Evolutionary conservation across 352 stramenopile species (phyloP).

Genomic region (Globisporangium heterothallicum): DNA sequence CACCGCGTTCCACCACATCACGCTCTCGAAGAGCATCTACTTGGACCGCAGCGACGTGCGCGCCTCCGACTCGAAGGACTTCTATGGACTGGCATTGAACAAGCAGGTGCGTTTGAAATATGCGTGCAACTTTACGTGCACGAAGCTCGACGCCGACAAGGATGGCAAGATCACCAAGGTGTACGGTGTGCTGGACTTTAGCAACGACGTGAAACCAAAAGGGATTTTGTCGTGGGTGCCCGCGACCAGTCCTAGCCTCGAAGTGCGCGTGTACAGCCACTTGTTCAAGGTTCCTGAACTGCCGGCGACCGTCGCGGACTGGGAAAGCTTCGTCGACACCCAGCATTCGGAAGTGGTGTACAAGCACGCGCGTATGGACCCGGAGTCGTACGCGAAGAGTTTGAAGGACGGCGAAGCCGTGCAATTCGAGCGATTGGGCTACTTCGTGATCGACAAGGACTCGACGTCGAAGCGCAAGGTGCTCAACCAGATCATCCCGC

Average conservation of each 20-base stretch:
- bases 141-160: conserved; percentile 79
- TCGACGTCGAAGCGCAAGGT: conserved; percentile 89
- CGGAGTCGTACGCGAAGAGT: conserved; percentile 50
- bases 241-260: conserved; percentile 58
- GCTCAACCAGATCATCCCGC: conserved; percentile 95
- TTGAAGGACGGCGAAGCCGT: conserved; percentile 63
- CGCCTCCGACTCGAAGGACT: conserved; percentile 71
- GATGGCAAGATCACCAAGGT: conserved; percentile 52
- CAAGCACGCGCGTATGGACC: conserved; percentile 86
- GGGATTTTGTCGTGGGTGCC: conserved; percentile 97
- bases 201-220: conserved; percentile 86
- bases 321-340: conserved; percentile 82
- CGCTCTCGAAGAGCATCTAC: conserved; percentile 56
- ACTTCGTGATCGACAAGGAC: conserved; percentile 97
- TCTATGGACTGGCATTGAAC: conserved; percentile 93
- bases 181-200: conserved; percentile 59
- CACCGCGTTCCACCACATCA: conserved; percentile 52
- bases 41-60: conserved; percentile 74
- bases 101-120: conserved; percentile 98
- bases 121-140: conserved; percentile 91
- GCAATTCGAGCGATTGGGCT: conserved; percentile 98
- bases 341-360: conserved; percentile 83
- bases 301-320: conserved; percentile 55
- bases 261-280: conserved; percentile 96
- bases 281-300: conserved; percentile 93